Conservation (phyloP, 805 yeast genomes). For the Grigorovia yakushimaensis region DNA sequence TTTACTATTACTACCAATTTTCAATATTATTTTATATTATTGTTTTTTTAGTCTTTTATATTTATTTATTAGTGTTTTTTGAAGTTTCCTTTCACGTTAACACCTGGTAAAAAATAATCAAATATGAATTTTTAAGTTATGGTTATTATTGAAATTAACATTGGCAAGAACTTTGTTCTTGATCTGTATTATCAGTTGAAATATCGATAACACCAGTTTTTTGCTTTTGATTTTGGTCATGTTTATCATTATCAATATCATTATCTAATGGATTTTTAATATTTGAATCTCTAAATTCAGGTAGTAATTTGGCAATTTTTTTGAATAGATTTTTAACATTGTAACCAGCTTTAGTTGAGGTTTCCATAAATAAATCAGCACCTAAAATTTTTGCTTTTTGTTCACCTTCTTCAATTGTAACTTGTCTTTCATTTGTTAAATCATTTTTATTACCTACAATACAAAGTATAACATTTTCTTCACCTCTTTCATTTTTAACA, state of each 20-base stretch:
- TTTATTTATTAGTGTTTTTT: too few species aligned
- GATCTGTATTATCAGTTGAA: constrained; percentile 29
- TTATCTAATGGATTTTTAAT: constrained; percentile 16
- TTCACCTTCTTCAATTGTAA: constrained; percentile 77
- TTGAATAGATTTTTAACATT: constrained; percentile 86
- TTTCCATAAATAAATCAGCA: constrained; percentile 78
- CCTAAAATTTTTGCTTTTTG: constrained; percentile 59
- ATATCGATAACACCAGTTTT: constrained; percentile 37
- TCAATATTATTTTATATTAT: too few species aligned
- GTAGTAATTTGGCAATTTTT: constrained; percentile 81
- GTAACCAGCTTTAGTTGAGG: constrained; percentile 90
- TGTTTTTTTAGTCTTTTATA: too few species aligned
- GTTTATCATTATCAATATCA: constrained; percentile 5
- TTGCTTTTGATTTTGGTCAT: constrained; percentile 28
- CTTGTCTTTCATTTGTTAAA: constrained; percentile 69
- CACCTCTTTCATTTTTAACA: constrained; percentile 86
- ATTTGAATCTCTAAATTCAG: constrained; percentile 53
- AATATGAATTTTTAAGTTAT: too few species aligned
- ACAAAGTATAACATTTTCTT: constrained; percentile 74
- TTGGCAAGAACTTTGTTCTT: constrained; percentile 31
- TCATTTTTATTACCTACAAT: constrained; percentile 90
- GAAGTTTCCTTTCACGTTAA: too few species aligned
- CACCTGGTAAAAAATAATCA: too few species aligned
- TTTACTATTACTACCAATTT: neutral
- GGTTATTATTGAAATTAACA: constrained; percentile 20